A percentile compares a stretch with the other conserved stretches of the same genome.
Conservation (phyloP, 306 rosid species). For the Coriaria nepalensis region DNA sequence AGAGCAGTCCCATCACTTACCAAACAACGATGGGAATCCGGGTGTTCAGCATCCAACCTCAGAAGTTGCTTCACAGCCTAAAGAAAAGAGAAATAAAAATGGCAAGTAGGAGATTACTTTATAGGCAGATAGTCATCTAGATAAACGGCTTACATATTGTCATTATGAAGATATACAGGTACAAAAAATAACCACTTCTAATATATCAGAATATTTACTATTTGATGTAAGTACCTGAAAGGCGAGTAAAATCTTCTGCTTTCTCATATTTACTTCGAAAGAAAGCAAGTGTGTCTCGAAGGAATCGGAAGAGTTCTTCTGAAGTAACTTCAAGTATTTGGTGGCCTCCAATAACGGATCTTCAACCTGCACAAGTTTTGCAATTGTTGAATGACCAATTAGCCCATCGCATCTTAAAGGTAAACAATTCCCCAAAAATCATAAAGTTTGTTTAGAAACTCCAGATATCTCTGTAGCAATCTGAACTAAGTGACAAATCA, state of each 20-base stretch:
- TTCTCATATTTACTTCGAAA: conserved; percentile 81
- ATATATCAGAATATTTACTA: not conserved
- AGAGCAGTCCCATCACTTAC: conserved; percentile 37
- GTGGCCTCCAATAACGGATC: conserved; percentile 81
- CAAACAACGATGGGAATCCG: conserved; percentile 87
- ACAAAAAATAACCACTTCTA: too few relatives aligned
- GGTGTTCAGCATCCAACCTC: conserved; percentile 82
- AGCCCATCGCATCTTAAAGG: too few relatives aligned
- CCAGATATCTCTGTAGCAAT: not conserved
- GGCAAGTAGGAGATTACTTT: not conserved
- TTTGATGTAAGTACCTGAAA: conserved; percentile 43
- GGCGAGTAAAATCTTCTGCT: conserved; percentile 75
- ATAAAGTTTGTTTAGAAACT: not conserved
- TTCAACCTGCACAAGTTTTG: conserved; percentile 39
- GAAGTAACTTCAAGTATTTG: conserved; percentile 89
- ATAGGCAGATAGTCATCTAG: not conserved
- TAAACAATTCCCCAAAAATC: too few relatives aligned
- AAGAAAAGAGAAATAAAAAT: conserved; percentile 12
- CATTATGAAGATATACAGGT: too few relatives aligned
- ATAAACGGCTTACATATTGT: too few relatives aligned
- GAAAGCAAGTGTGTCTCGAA: conserved; percentile 82
- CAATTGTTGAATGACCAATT: not conserved
- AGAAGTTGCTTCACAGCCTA: conserved; percentile 89
- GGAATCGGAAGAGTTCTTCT: conserved; percentile 72
- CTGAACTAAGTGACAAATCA: conserved; percentile 7